Base-by-base conservation (phyloP, 768 basidiomycete genomes). In the Lactarius hatsudake region DNA sequence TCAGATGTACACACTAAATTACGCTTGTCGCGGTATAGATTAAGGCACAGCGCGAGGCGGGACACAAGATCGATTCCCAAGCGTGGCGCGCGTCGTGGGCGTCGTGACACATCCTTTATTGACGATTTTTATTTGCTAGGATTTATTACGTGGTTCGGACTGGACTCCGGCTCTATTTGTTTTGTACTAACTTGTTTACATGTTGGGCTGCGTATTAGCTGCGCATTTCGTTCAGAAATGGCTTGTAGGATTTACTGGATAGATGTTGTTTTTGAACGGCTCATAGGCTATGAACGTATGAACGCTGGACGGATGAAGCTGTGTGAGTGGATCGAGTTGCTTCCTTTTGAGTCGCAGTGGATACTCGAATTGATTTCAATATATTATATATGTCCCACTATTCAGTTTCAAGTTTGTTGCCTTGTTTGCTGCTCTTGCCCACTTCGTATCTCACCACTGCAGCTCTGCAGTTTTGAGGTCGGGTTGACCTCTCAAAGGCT, bases 31-130 rank as follows among this genome's bases (percentile, higher is more conserved):
- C 15, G 43, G 30, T 64, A 17, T 60, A 68, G 67, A 57, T 68
- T 53, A 68, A 48, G 38, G 67, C 62, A 20, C 58, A 64, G 32
- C 67, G 67, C 13, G 67, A 68, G 34, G 67, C 67, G 15, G 67
- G 67, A 28, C 28, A 15, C 17, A 60, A 64, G 28, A 20, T 64
- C 28, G 67, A 68, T 56, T 30, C 32, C 8, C 67, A 56, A 17
- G 43, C 59, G 3, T 68, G 42, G 67, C 67, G 67, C 54, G 43
- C 62, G n/a, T 61, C 63, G 28, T 68, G 53, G 67, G 63, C 67
- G 9, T 26, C 57, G 26, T 67, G 28, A 61, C 0, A 8, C 20
- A n/a, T 45, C 38, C 43, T 8, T n/a, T 32, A 23, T 20, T n/a
- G 13, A 34, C 23, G 18, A 18, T 63, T 57, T 61, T 64, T 68